These are phyloP conservation scores for Chlamydomonas urium DNA, from an alignment of 139 green algal species.

Conservation along the genomic window DNA sequence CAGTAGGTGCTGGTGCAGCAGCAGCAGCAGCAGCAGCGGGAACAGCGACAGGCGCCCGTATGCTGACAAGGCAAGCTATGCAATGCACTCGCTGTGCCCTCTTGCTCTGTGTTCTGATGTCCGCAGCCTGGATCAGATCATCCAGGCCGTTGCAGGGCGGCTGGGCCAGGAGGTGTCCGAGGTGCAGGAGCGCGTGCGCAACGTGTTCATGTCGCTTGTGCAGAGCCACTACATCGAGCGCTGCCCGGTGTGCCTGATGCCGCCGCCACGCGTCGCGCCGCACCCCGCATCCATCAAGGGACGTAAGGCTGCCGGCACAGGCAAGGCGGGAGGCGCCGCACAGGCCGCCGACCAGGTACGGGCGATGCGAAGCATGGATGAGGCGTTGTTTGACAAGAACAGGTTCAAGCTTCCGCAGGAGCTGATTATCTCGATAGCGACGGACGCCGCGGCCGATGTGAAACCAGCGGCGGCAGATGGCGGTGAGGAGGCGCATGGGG, in stretches of 20 bases:
- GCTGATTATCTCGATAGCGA: no score
- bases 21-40: not conserved
- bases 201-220: slow-evolving; percentile 37
- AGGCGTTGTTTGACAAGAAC: slow-evolving; percentile 5
- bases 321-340: slow-evolving; percentile 10
- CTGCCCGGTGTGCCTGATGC: slow-evolving; percentile 24
- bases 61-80: not conserved
- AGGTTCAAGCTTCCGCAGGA: slow-evolving; percentile 8
- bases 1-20: not conserved
- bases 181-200: slow-evolving; percentile 13
- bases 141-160: slow-evolving; percentile 18
- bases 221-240: slow-evolving; percentile 39
- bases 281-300: slow-evolving; percentile 21
- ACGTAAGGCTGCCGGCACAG: not conserved
- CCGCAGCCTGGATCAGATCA: slow-evolving; percentile 34
- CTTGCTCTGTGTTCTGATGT: not conserved
- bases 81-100: not conserved
- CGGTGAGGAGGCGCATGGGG: no score
- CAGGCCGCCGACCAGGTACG: slow-evolving; percentile 11
- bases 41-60: not conserved
- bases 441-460: no score
- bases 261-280: slow-evolving; percentile 17
- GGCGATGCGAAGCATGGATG: not conserved
- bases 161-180: slow-evolving; percentile 9
- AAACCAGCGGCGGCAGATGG: no score